Conservation (phyloP, 257 asterid genomes). For the Vinca minor region DNA sequence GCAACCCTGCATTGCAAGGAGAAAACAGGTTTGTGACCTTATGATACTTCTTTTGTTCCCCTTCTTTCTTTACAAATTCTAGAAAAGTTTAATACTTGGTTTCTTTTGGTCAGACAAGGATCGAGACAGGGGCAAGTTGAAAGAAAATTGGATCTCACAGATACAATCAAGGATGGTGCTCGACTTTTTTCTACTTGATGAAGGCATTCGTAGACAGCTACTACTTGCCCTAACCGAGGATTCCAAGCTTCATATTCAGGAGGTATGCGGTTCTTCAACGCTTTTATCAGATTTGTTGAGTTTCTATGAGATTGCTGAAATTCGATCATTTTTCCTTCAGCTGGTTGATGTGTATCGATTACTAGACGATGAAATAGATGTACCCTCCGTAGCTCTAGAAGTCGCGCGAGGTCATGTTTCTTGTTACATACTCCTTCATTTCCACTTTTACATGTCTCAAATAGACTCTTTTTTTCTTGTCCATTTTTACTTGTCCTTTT, state of each 20-base stretch:
- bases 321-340: conserved; percentile 29
- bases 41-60: not conserved
- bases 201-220: conserved; percentile 92
- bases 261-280: conserved; percentile 41
- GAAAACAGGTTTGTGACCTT: conserved; percentile 24
- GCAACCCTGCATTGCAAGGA: conserved; percentile 81
- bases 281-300: not conserved
- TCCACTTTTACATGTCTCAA: no score
- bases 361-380: conserved; percentile 82
- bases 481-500: no score
- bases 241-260: conserved; percentile 92
- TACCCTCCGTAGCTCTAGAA: conserved; percentile 73
- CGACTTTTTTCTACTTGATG: conserved; percentile 79
- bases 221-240: conserved; percentile 97
- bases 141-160: conserved; percentile 81
- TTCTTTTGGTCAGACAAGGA: conserved; percentile 34
- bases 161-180: conserved; percentile 95
- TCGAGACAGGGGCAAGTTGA: conserved; percentile 36
- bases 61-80: conserved; percentile 7
- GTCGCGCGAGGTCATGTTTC: conserved; percentile 64
- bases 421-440: not conserved
- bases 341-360: conserved; percentile 81
- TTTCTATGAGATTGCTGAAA: conserved; percentile 8
- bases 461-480: no score
- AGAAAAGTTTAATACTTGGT: not conserved